Percentiles rank a stretch among this genome's conserved stretches.
phyloP scores from a whole-genome alignment of 129 eudicot genomes.

The Escallonia herrerae region DNA sequence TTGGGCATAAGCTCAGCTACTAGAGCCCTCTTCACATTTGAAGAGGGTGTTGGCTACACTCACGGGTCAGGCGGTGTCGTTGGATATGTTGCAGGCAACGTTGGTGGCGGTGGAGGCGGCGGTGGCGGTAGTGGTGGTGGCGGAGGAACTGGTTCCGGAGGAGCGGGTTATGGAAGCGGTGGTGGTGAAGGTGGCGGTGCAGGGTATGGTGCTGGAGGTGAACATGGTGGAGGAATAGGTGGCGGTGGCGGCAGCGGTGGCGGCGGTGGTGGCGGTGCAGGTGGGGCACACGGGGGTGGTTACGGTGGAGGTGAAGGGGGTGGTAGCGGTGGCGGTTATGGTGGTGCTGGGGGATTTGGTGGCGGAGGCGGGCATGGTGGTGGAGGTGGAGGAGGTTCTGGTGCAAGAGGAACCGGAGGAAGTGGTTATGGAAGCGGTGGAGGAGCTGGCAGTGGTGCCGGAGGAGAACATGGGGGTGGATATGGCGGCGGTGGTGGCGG shows the following conservation, averaged over 20 bases:
- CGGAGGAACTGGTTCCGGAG: slow-evolving; percentile 38
- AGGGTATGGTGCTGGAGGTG: slow-evolving; percentile 43
- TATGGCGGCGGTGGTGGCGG: slow-evolving; percentile 30
- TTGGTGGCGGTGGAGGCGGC: slow-evolving; percentile 33
- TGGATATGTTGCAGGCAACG: slow-evolving; percentile 21
- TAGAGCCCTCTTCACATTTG: slow-evolving; percentile 49
- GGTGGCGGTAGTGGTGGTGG: slow-evolving; percentile 40
- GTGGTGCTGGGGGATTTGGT: slow-evolving; percentile 39
- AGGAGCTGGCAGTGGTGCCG: slow-evolving; percentile 40
- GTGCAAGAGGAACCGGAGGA: slow-evolving; percentile 35
- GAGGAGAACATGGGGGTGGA: slow-evolving; percentile 42
- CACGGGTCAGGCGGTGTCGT: slow-evolving; percentile 9
- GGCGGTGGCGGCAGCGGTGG: slow-evolving; percentile 39
- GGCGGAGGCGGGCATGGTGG: slow-evolving; percentile 43
- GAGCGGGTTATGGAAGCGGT: slow-evolving; percentile 39
- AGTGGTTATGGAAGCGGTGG: slow-evolving; percentile 38
- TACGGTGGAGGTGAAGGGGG: slow-evolving; percentile 56
- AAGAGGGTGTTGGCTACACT: slow-evolving; percentile 23
- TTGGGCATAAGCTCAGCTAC: slow-evolving; percentile 54
- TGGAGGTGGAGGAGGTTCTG: slow-evolving; percentile 41
- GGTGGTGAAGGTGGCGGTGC: slow-evolving; percentile 50
- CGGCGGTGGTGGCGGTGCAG: slow-evolving; percentile 37
- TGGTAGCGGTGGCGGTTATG: slow-evolving; percentile 34
- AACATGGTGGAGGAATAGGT: slow-evolving; percentile 31
- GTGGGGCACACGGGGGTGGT: slow-evolving; percentile 40